Base-by-base conservation (phyloP, 1,284 basidiomycete species). In the Ganoderma resinaceum region DNA sequence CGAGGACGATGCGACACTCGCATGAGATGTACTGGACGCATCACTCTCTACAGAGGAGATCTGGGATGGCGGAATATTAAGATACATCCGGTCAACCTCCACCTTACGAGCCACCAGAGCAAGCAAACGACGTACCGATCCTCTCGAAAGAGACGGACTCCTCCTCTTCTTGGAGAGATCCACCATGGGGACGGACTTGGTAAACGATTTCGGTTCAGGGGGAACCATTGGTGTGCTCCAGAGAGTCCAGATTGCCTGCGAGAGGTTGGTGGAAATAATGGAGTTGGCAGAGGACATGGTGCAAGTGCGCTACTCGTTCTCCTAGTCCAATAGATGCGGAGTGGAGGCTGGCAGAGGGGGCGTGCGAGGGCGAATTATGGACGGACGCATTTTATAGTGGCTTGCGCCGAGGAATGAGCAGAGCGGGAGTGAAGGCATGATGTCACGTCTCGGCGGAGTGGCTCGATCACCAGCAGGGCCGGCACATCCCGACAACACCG, bases 221-320 rank as follows among this genome's bases (percentile, higher is more conserved):
- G 75, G 74, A 8, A 75, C 58, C 73, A 77, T 74, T 35, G 76
- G 76, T 26, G 76, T 76, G 52, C 70, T 73, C 58, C 76, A 63
- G 40, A 77, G 68, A 7, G 75, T 61, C 61, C 72, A 70, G n/a
- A 76, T 64, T 5, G 72, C 74, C 31, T 70, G 69, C 5, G 72
- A 69, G 14, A 73, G 61, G 7, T 66, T 57, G 6, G 67, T 52
- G 16, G 66, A 63, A 49, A 69, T 63, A 58, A 29, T 37, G 37
- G 62, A 16, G 52, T 53, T 37, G 18, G 61, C 58, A 35, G 55
- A 58, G 26, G 63, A 53, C 65, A 66, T 66, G 58, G 20, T 38
- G 61, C 2, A 11, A 12, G 43, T 26, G 43, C 20, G 31, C 37
- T 29, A 18, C 52, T 26, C 43, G 43, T 23, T 23, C 43, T 46